Evolutionary conservation across 495 filamentous ascomycete species (phyloP), one percentile per base, ranked within the genome.

Genomic region (Penicillium cosmopolitanum): DNA sequence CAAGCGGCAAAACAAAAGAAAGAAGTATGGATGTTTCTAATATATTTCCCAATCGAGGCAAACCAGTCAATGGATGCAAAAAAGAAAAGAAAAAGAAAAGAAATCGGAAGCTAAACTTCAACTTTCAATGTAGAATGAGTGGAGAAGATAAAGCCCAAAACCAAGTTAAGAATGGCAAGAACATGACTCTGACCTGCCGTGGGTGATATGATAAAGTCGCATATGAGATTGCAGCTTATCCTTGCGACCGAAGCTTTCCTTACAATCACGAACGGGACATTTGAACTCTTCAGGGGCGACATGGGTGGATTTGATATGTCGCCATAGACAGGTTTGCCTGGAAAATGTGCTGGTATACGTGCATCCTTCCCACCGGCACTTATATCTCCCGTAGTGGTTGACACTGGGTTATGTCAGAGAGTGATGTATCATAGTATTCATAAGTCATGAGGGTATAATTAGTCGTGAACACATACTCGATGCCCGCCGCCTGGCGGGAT

Each of bases 301-400:
- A 42, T 69, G 66, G 2, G 51, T 62, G 12, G 56, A 47, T 5
- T 59, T 58, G 16, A 66, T 46, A 38, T 69, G 66, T 23, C 66
- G 64, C 44, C 55, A 40, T 0, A 69, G 58, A 31, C 60, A 55
- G 4, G 56, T 53, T 50, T 60, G 57, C 15, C 58, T 50, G 2
- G 52, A 56, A 13, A 66, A 69, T 18, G 31, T 28, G 3, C 64
- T 56, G 3, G 52, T 44, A 28, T 61, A 63, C n/a, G 33, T 40
- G 46, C 64, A 68, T 12, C 55, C 57, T 35, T 55, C 28, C 66
- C 60, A 67, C 6, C 34, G 48, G 50, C 57, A 65, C 42, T 61
- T 64, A 4, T 56, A 52, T 21, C 34, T 40, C 38, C 40, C 28
- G 10, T 42, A 61, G 36, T 5, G 25, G 15, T 23, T 52, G 40